Evolutionary conservation across 352 stramenopile species (phyloP).

Genomic region (Phytopythium aichiense): DNA sequence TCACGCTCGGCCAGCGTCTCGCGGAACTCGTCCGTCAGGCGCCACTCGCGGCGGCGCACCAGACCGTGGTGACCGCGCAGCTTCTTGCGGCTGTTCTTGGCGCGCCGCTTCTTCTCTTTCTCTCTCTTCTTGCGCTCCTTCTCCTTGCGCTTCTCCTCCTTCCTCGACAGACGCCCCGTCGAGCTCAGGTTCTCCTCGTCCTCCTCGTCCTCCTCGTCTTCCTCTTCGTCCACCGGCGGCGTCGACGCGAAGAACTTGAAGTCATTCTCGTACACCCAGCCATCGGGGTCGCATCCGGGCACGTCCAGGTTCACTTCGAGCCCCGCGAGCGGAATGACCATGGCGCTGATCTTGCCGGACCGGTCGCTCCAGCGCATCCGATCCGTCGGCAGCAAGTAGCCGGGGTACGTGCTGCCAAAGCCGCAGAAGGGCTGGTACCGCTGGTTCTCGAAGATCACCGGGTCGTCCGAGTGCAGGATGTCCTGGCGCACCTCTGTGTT

Average conservation of each 20-base stretch:
- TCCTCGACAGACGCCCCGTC: not conserved
- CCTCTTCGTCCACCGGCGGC: constrained; percentile 22
- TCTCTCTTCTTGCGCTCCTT: constrained; percentile 2
- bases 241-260: constrained; percentile 76
- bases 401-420: constrained; percentile 78
- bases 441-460: constrained; percentile 85
- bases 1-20: constrained; percentile 29
- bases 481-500: constrained; percentile 58
- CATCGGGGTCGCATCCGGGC: constrained; percentile 64
- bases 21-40: constrained; percentile 52
- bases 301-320: constrained; percentile 61
- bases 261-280: constrained; percentile 84
- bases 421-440: constrained; percentile 83
- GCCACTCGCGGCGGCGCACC: constrained; percentile 70
- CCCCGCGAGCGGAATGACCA: constrained; percentile 62
- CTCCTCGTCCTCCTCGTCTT: constrained; percentile 20
- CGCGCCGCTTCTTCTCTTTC: constrained; percentile 18
- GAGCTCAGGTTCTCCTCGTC: not conserved
- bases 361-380: constrained; percentile 82
- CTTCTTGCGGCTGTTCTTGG: constrained; percentile 46
- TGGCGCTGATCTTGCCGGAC: constrained; percentile 66
- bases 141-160: constrained; percentile 2
- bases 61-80: constrained; percentile 53
- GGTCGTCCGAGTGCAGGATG: constrained; percentile 69
- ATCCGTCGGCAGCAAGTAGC: constrained; percentile 76